phyloP scores from a whole-genome alignment of 176 grass and related monocot species.

The Metroxylon sagu region DNA sequence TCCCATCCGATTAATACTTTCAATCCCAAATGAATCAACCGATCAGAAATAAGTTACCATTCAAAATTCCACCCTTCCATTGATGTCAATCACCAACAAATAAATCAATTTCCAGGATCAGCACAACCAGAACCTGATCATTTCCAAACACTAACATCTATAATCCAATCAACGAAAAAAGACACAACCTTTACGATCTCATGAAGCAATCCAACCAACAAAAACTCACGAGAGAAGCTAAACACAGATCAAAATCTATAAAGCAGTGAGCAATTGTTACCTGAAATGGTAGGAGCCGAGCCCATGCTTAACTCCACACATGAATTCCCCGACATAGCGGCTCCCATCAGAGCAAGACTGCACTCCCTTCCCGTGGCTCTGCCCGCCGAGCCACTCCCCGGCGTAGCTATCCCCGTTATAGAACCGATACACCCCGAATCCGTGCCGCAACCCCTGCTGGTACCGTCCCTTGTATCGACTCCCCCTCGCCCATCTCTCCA shows the following conservation, averaged over 20 bases:
- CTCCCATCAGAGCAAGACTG: conserved; percentile 20
- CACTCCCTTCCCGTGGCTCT: conserved; percentile 9
- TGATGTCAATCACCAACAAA: too few relatives aligned
- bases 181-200: too few relatives aligned
- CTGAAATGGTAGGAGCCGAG: conserved; percentile 17
- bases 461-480: conserved; percentile 13
- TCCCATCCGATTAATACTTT: too few relatives aligned
- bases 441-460: conserved; percentile 5
- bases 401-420: conserved; percentile 13
- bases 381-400: conserved; percentile 11
- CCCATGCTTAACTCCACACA: conserved; percentile 9
- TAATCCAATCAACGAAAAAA: too few relatives aligned
- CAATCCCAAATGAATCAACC: too few relatives aligned
- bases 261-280: not conserved
- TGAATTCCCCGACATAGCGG: conserved; percentile 10
- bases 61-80: too few relatives aligned
- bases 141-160: too few relatives aligned
- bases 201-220: not conserved
- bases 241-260: not conserved
- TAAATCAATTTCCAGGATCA: too few relatives aligned
- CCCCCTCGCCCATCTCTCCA: conserved; percentile 14
- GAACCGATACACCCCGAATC: conserved; percentile 12
- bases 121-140: too few relatives aligned
- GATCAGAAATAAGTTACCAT: too few relatives aligned
- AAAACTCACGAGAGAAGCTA: not conserved